Base-by-base conservation (phyloP, 768 basidiomycete genomes). In the Hygrocybe coccinea region DNA sequence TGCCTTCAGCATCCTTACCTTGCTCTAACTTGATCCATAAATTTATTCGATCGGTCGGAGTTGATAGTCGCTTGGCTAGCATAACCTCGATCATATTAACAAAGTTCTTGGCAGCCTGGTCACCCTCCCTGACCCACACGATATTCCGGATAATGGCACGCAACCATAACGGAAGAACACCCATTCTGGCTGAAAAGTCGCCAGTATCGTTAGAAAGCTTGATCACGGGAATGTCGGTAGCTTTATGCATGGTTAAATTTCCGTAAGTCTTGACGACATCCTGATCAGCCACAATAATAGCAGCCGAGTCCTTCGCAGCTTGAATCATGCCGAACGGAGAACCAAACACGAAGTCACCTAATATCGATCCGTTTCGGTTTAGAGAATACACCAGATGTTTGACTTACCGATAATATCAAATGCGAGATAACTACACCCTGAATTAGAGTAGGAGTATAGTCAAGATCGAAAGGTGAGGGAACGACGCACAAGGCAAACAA, bases 251-350 rank as follows among this genome's bases (percentile, higher is more conserved):
- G 19, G 64, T 65, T 12, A 76, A 70, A 3, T 72, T 75, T 24
- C 86, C 83, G 44, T 82, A 83, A 2, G 76, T 74, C 6, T 75
- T 67, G 75, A 86, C 83, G 2, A 79, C 83, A n/a, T 74, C 73
- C 54, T 78, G 60, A 21, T 79, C 80, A 38, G 79, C 74, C 17
- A 76, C 76, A 4, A 87, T 85, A 2, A 89, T 85, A 4, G 83
- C 75, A 1, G 87, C 89, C 7, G 81, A 76, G 64, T 94, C 91
- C 52, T 82, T 82, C 22, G 80, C 86, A 6, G 85, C 80, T 52
- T 80, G 64, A 57, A 95, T 75, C 92, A 95, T 95, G 15, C 91
- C 91, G 62, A 95, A 95, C 0, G 92, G 88, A 1, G 82, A 81
- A 1, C 92, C 92, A 61, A 94, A 94, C 0, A 89, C 87, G 12